These are phyloP conservation scores for Boletellus ananiceps DNA, from an alignment of 768 basidiomycete genomes.

Conservation along the genomic window DNA sequence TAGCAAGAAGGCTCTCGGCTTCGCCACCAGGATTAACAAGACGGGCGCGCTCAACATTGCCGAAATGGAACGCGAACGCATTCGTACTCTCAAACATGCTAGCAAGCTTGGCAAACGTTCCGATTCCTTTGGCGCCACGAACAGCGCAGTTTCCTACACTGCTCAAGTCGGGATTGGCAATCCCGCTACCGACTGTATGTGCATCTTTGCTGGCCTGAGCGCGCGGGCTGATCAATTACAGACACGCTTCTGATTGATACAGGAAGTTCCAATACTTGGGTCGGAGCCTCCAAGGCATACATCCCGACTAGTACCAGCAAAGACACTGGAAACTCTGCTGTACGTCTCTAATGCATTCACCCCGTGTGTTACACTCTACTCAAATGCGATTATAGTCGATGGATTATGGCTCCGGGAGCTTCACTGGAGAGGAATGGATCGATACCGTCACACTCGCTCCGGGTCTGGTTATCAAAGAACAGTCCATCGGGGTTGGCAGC, in stretches of 20 bases:
- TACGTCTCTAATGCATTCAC: neutral
- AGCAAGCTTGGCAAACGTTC: neutral
- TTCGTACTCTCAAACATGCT: neutral
- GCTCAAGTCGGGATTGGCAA: constrained; percentile 22
- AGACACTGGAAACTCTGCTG: constrained; percentile 9
- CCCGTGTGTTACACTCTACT: neutral
- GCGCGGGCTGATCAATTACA: neutral
- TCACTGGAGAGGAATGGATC: constrained; percentile 2
- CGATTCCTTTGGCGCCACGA: constrained; percentile 3
- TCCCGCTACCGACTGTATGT: constrained; percentile 26
- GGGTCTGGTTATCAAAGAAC: constrained; percentile 5
- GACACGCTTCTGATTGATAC: constrained; percentile 27
- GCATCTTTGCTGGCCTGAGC: neutral
- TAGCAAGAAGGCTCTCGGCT: neutral
- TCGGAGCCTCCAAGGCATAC: constrained; percentile 17
- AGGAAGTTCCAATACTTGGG: constrained; percentile 28
- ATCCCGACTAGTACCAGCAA: constrained; percentile 6
- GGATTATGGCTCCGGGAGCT: constrained; percentile 1
- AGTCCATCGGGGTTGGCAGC: constrained; percentile 33
- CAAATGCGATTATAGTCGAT: neutral
- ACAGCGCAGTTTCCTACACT: constrained; percentile 25
- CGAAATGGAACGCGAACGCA: neutral
- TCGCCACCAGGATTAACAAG: neutral
- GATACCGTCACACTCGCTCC: constrained; percentile 1
- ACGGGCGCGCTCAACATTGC: neutral